phyloP scores from a whole-genome alignment of 345 rosid species.

The Citrus sp. region DNA sequence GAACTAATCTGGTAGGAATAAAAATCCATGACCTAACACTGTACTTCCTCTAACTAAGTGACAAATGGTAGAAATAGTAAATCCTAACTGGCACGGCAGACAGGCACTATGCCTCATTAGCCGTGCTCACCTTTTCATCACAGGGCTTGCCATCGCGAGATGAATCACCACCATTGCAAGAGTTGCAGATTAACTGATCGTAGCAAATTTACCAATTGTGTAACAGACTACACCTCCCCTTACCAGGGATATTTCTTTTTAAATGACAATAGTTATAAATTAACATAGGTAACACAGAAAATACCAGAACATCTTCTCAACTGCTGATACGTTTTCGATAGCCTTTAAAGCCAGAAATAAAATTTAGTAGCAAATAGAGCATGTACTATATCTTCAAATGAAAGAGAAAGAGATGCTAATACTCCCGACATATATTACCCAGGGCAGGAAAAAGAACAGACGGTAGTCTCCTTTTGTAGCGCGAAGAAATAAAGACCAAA shows the following conservation, averaged over 20 bases:
- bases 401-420: constrained; percentile 50
- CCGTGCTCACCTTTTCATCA: constrained; percentile 97
- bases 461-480: constrained; percentile 52
- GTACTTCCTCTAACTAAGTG: constrained; percentile 27
- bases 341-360: constrained; percentile 69
- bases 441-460: constrained; percentile 44
- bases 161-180: constrained; percentile 93
- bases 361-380: constrained; percentile 50
- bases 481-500: constrained; percentile 42
- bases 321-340: constrained; percentile 70
- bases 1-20: constrained; percentile 16
- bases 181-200: constrained; percentile 84
- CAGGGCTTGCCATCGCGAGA: constrained; percentile 74
- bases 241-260: constrained; percentile 85
- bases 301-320: constrained; percentile 89
- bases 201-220: constrained; percentile 67
- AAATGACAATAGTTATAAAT: constrained; percentile 29
- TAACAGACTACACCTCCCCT: constrained; percentile 77
- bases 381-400: constrained; percentile 41
- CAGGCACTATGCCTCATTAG: constrained; percentile 72
- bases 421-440: constrained; percentile 71
- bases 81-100: constrained; percentile 87
- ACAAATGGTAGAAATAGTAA: constrained; percentile 29
- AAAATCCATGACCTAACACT: not conserved
- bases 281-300: constrained; percentile 32